These are phyloP conservation scores for Colletotrichum sp. DNA, from an alignment of 2,329 filamentous ascomycete genomes.

Conservation along the genomic window DNA sequence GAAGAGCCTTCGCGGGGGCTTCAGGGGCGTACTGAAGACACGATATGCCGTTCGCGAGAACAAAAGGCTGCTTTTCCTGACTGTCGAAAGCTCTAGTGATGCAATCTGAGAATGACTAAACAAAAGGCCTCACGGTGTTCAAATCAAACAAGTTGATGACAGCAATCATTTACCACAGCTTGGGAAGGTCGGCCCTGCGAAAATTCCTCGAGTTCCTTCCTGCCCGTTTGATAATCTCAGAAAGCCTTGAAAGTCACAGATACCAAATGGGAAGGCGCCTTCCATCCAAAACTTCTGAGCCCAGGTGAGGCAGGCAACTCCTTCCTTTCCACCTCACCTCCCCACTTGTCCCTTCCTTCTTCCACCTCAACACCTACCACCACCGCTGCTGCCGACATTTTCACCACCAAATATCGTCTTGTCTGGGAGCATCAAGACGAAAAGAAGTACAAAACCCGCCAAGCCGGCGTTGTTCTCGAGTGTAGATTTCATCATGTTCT, in stretches of 20 bases:
- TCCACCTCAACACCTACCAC: background rate
- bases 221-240: background rate
- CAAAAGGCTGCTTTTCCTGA: background rate
- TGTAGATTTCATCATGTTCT: slow-evolving; percentile 72
- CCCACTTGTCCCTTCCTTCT: background rate
- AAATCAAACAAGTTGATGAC: too few relatives aligned
- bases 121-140: too few relatives aligned
- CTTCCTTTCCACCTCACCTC: background rate
- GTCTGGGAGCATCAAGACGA: background rate
- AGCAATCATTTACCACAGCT: background rate
- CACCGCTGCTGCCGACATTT: background rate
- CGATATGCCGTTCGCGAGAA: background rate
- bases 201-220: background rate
- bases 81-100: background rate
- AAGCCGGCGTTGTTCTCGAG: background rate
- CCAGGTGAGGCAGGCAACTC: background rate
- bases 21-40: background rate
- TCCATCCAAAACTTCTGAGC: background rate
- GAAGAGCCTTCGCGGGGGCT: rapidly evolving
- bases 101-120: background rate
- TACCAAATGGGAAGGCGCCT: background rate
- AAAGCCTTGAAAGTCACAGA: background rate
- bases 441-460: background rate
- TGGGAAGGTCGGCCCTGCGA: background rate
- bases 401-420: background rate